Conservation (phyloP, 148 eudicot species). For the Nepenthes gracilis region DNA sequence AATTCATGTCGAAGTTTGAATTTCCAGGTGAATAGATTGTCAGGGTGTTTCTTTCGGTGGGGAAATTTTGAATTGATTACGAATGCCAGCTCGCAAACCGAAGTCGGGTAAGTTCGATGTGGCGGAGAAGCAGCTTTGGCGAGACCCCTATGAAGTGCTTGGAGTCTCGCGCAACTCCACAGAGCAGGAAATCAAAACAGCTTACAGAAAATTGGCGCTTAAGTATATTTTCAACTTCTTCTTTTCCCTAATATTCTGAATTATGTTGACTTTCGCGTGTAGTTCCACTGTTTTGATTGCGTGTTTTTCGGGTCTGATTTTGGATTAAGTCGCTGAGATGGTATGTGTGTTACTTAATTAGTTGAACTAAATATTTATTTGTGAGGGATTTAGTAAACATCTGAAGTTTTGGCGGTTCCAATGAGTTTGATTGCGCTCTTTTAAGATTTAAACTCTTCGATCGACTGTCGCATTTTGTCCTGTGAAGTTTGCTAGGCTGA, state of each 20-base stretch:
- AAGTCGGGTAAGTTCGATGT: slow-evolving; percentile 38
- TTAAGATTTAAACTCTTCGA: no score
- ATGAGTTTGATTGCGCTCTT: no score
- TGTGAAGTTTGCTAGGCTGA: no score
- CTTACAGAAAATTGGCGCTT: slow-evolving; percentile 84
- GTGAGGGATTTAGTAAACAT: no score
- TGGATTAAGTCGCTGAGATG: no score
- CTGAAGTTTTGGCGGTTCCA: no score
- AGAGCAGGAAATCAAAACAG: slow-evolving; percentile 76
- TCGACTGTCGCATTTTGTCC: no score
- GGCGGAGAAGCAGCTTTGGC: slow-evolving; percentile 30
- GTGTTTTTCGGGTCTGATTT: no score
- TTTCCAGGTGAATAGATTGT: not conserved
- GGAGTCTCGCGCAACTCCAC: slow-evolving; percentile 57
- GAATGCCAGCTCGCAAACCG: slow-evolving; percentile 55
- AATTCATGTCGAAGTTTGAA: not conserved
- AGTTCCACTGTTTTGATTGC: not conserved
- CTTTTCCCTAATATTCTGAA: not conserved
- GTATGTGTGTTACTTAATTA: no score
- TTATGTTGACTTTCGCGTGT: not conserved
- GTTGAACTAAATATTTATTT: no score
- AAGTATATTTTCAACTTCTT: slow-evolving; percentile 34
- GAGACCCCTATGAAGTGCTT: slow-evolving; percentile 90
- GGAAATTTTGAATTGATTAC: not conserved
- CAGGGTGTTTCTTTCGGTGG: not conserved